These are phyloP conservation scores for Leccinum proliferum DNA, from an alignment of 1,284 basidiomycete genomes.

Conservation along the genomic window DNA sequence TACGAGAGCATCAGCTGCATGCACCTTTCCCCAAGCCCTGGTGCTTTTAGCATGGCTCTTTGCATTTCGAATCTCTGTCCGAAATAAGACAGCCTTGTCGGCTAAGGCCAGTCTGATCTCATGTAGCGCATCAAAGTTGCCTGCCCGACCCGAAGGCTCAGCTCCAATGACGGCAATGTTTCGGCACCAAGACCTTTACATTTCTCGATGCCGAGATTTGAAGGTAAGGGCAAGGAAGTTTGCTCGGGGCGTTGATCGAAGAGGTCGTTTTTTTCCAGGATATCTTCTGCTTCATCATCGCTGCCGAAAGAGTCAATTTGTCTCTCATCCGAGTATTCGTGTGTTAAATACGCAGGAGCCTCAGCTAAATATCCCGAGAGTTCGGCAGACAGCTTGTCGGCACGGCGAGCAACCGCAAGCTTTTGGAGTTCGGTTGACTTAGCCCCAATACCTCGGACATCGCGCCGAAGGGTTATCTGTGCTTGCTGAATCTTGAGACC, in stretches of 20 bases:
- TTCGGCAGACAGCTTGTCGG: background rate
- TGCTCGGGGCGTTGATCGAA: background rate
- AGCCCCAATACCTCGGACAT: background rate
- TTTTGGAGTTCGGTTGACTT: background rate
- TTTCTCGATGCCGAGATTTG: background rate
- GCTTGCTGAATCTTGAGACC: background rate
- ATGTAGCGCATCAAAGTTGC: background rate
- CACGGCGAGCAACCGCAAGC: background rate
- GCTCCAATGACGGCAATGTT: background rate
- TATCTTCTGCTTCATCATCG: background rate
- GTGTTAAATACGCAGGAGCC: background rate
- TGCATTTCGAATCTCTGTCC: background rate
- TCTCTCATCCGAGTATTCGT: background rate
- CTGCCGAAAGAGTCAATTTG: background rate
- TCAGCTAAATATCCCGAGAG: background rate
- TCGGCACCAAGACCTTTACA: background rate
- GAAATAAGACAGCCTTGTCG: background rate
- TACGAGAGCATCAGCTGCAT: background rate
- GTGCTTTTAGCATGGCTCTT: background rate
- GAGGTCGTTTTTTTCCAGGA: background rate
- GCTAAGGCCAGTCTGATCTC: background rate
- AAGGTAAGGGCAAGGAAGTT: background rate
- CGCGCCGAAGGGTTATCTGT: background rate
- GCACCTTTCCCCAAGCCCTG: background rate
- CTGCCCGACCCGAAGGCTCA: background rate